Base-by-base conservation (phyloP, 192 early-diverging fungal genomes). In the Rhizophlyctis rosea region DNA sequence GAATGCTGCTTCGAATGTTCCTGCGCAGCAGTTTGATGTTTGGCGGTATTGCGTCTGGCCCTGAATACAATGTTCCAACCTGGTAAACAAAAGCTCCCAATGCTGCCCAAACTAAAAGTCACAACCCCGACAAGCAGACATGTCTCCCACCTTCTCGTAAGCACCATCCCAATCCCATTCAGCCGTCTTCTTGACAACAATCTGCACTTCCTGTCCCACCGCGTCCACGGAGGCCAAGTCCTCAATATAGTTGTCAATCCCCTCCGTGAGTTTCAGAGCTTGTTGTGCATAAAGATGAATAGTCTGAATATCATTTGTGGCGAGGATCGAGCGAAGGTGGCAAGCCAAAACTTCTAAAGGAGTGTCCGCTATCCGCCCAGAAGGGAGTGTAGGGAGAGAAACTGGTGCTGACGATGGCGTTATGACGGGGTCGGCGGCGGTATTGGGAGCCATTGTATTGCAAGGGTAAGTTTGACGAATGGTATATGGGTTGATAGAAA, bases 1-100 rank as follows among this genome's bases (percentile, higher is more conserved):
- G 0, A 85, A 53, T 13, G 50, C 50, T 7, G 50, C 50, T 24
- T 52, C 50, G 23, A 52, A 52, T 9, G 16, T 52, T 7, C 50
- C 50, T 5, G 50, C 50, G 24, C 50, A 52, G 23, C 50, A 52
- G 23, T 52, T 52, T 13, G 50, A 13, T 52, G 50, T 16, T 25
- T 52, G 50, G 14, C 23, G 50, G 23, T 21, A 52, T 25, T 11
- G 13, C 5, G 50, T 52, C 7, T 52, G 11, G 11, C 50, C 50
- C 50, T 52, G 50, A 7, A 16, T 21, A 25, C n/a, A n/a, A n/a
- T n/a, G n/a, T n/a, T n/a, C n/a, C n/a, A n/a, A n/a, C n/a, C n/a
- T n/a, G n/a, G n/a, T n/a, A n/a, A n/a, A n/a, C n/a, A n/a, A n/a
- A n/a, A n/a, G n/a, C n/a, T n/a, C n/a, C n/a, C n/a, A n/a, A n/a